Percentiles rank a stretch among this genome's conserved stretches.
Conservation (phyloP, 2,329 filamentous ascomycete species). For the Coniochaeta ligniaria region DNA sequence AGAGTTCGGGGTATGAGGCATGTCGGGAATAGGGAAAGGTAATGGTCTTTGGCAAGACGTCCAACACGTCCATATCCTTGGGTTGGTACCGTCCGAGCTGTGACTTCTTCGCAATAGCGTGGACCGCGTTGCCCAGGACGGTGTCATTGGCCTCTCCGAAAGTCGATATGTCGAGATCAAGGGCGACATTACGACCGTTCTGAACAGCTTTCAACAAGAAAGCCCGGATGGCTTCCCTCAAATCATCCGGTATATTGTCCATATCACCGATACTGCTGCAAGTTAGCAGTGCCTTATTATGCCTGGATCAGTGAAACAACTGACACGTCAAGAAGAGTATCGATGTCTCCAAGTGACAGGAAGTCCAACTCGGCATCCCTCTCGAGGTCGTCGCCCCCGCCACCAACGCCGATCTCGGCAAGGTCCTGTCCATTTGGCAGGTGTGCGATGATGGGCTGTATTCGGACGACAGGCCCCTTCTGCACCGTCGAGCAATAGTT, state of each 20-base stretch:
- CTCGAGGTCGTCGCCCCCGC: constrained; percentile 69
- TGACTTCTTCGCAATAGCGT: constrained; percentile 16
- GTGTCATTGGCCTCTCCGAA: constrained; percentile 22
- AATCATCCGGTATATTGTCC: constrained; percentile 9
- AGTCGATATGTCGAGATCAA: constrained; percentile 21
- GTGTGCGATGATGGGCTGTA: constrained; percentile 70
- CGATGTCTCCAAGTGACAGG: constrained; percentile 24
- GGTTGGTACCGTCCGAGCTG: constrained; percentile 6
- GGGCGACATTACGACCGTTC: constrained; percentile 23
- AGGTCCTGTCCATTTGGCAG: constrained; percentile 54
- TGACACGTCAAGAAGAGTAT: constrained; percentile 22
- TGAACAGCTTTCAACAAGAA: constrained; percentile 10
- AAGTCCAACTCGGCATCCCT: constrained; percentile 60
- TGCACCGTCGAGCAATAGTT: constrained; percentile 46
- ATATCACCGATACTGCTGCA: constrained; percentile 13
- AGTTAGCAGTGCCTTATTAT: neutral
- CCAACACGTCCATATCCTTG: neutral
- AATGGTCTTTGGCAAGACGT: constrained; percentile 32
- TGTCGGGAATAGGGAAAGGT: constrained; percentile 83
- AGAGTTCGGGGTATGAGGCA: constrained; percentile 77
- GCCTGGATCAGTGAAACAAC: constrained; percentile 8
- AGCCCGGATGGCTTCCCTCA: constrained; percentile 15
- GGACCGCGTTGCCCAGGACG: constrained; percentile 14
- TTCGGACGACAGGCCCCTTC: constrained; percentile 56
- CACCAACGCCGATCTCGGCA: constrained; percentile 68